These are phyloP conservation scores for Taiwanofungus camphoratus DNA, from an alignment of 1,284 basidiomycete species.

Conservation along the genomic window DNA sequence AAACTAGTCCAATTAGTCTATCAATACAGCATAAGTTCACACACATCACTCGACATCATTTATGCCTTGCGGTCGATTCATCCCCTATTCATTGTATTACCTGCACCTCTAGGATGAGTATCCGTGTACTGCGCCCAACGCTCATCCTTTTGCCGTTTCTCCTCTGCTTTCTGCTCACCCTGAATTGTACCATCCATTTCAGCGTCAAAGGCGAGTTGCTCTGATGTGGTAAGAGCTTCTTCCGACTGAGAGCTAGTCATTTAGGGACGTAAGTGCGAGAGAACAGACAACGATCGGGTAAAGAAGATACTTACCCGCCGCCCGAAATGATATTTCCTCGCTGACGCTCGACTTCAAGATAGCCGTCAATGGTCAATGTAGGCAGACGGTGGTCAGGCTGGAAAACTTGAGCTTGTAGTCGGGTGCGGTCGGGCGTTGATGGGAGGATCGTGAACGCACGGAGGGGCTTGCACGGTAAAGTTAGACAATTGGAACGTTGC, in stretches of 20 bases:
- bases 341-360: constrained; percentile 80
- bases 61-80: constrained; percentile 29
- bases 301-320: constrained; percentile 62
- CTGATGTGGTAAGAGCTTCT: constrained; percentile 63
- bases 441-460: constrained; percentile 92
- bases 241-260: constrained; percentile 59
- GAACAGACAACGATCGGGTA: constrained; percentile 2
- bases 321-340: constrained; percentile 85
- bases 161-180: constrained; percentile 70
- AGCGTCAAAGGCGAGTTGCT: constrained; percentile 71
- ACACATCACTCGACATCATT: background rate
- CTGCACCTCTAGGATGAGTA: constrained; percentile 74
- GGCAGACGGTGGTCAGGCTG: constrained; percentile 83
- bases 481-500: too few relatives aligned
- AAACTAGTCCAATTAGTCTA: too few relatives aligned
- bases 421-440: constrained; percentile 57
- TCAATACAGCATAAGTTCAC: background rate
- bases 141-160: constrained; percentile 78
- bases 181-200: constrained; percentile 79
- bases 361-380: constrained; percentile 96
- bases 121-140: constrained; percentile 85
- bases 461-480: constrained; percentile 52
- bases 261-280: constrained; percentile 11
- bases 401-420: constrained; percentile 80
- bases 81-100: constrained; percentile 94